These are phyloP conservation scores for Podaxis sp. DNA, from an alignment of 768 basidiomycete species.

Conservation along the genomic window DNA sequence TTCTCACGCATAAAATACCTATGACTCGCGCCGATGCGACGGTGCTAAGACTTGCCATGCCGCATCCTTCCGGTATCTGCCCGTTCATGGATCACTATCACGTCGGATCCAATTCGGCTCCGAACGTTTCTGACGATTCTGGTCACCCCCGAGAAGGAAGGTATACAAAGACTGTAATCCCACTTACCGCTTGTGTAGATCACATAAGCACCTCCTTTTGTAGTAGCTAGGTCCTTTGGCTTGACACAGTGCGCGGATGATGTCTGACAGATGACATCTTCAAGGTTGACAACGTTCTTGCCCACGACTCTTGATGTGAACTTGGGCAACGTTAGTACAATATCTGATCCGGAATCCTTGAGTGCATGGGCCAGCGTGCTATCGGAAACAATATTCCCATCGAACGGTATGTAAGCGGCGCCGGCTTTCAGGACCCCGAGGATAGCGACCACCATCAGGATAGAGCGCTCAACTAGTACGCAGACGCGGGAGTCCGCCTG, in stretches of 20 bases:
- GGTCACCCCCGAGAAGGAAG: no score
- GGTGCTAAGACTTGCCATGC: no score
- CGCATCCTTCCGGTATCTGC: no score
- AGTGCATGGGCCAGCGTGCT: conserved; percentile 52
- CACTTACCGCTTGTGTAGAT: conserved; percentile 61
- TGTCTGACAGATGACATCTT: conserved; percentile 29
- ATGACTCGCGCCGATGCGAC: no score
- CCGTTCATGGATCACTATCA: no score
- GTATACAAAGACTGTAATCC: conserved; percentile 9
- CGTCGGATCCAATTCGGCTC: no score
- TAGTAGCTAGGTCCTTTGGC: conserved; percentile 35
- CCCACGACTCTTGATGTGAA: conserved; percentile 38
- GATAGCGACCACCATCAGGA: conserved; percentile 53
- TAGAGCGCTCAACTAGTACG: conserved; percentile 53
- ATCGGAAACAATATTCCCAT: conserved; percentile 58
- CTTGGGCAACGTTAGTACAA: conserved; percentile 44
- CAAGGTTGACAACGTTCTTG: conserved; percentile 31
- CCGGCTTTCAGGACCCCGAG: conserved; percentile 57
- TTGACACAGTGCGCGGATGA: conserved; percentile 31
- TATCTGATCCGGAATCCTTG: conserved; percentile 40
- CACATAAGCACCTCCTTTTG: conserved; percentile 51
- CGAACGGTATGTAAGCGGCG: conserved; percentile 58
- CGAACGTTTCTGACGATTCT: no score
- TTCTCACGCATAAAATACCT: no score
- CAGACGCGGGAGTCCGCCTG: conserved; percentile 51